A percentile compares a stretch with the other conserved stretches of the same genome.
These are phyloP conservation scores for Pythium inflatum DNA, from an alignment of 352 stramenopile species.

Conservation along the genomic window DNA sequence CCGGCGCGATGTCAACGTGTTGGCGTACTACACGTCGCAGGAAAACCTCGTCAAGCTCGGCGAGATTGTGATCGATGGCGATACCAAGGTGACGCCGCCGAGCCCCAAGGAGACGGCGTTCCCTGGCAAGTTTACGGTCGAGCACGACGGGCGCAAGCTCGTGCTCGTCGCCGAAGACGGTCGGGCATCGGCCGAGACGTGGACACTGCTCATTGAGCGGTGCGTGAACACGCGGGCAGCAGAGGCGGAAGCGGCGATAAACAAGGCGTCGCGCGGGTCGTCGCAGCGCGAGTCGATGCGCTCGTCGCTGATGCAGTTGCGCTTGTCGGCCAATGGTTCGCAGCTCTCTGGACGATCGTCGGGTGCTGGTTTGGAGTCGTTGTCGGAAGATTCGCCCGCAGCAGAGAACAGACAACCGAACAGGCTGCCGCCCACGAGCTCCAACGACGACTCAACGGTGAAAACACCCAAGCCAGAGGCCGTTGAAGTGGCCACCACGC, in stretches of 20 bases:
- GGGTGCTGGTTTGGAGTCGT: neutral
- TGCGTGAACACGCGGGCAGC: constrained; percentile 47
- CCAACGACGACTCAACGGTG: neutral
- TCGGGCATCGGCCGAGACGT: constrained; percentile 53
- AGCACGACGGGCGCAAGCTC: constrained; percentile 68
- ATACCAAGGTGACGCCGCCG: constrained; percentile 55
- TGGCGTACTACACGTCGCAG: constrained; percentile 82
- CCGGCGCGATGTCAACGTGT: constrained; percentile 66
- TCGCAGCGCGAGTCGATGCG: constrained; percentile 27
- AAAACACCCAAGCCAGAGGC: neutral
- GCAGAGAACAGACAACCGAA: neutral
- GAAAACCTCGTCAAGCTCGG: constrained; percentile 81
- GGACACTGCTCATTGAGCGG: constrained; percentile 63
- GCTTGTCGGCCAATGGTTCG: constrained; percentile 27
- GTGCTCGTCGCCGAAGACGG: constrained; percentile 72
- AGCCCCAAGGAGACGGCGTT: constrained; percentile 49
- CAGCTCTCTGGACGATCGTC: neutral
- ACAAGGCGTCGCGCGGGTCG: constrained; percentile 10
- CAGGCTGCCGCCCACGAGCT: neutral
- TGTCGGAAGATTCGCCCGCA: neutral
- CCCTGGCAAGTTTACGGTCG: constrained; percentile 68
- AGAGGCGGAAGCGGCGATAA: constrained; percentile 23
- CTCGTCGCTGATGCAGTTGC: constrained; percentile 28
- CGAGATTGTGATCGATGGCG: constrained; percentile 75
- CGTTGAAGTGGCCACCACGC: neutral